Conservation (phyloP, 768 basidiomycete genomes). For the Phylloporus sp. region DNA sequence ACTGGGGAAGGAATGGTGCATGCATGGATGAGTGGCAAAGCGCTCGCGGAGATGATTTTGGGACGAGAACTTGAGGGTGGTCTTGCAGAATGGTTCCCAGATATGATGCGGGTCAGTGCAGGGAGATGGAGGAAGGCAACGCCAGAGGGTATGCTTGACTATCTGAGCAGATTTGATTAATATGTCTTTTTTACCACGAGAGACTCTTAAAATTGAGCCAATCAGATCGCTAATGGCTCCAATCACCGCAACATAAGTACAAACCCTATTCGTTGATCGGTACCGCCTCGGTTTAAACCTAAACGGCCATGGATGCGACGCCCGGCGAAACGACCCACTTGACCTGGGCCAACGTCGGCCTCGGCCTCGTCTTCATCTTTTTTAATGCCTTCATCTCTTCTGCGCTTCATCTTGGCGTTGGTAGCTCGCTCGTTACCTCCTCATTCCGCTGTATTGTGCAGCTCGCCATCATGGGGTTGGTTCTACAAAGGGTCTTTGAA, state of each 20-base stretch:
- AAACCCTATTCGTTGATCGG: too few species aligned
- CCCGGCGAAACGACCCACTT: slow-evolving; percentile 33
- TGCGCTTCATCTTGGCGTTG: slow-evolving; percentile 62
- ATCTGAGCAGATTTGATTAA: slow-evolving; percentile 1
- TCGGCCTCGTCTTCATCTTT: slow-evolving; percentile 71
- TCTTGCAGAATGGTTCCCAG: slow-evolving; percentile 45
- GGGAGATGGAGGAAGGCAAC: slow-evolving; percentile 51
- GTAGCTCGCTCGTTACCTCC: slow-evolving; percentile 60
- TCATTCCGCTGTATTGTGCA: slow-evolving; percentile 74
- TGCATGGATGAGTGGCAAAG: slow-evolving; percentile 61
- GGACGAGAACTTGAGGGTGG: slow-evolving; percentile 29
- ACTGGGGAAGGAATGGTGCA: slow-evolving; percentile 72
- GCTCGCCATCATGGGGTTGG: slow-evolving; percentile 64
- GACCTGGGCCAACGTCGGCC: slow-evolving; percentile 67
- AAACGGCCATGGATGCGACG: slow-evolving; percentile 29
- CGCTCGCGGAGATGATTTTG: slow-evolving; percentile 56
- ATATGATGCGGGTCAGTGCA: slow-evolving; percentile 42
- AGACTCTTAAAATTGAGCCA: too few species aligned
- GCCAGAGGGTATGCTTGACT: slow-evolving; percentile 36
- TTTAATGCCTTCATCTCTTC: slow-evolving; percentile 66
- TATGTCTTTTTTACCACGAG: too few species aligned
- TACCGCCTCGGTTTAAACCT: not conserved
- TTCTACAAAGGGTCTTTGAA: slow-evolving; percentile 72
- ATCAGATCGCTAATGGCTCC: too few species aligned
- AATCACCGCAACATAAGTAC: not conserved